Base-by-base conservation (phyloP, 305 asterid species). In the Nicotiana rustica region DNA sequence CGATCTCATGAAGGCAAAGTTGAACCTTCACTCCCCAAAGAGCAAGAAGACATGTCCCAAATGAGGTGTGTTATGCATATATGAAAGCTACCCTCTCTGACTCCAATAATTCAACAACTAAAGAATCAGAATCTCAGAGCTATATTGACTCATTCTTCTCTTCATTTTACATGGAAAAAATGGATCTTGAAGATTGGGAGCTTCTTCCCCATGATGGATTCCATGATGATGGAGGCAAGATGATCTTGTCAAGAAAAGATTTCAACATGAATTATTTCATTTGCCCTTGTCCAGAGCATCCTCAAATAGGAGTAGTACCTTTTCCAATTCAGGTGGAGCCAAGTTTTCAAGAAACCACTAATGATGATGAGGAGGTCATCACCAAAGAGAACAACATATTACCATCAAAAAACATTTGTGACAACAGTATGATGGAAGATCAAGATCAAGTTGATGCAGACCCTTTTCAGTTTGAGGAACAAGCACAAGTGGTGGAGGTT, bases 171-270 rank as follows among this genome's bases (percentile, higher is more conserved):
- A 13, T 10, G 6, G 52, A 29, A 5, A 17, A 49, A 56, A 90
- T 91, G 91, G 97, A 91, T 84, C 86, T 91, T n/a, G 90, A 94
- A 38, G 97, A 91, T 80, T 94, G 98, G 98, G 97, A 92, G 84
- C 82, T 93, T 21, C 89, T 94, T 69, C 86, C 94, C 21, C 91
- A 88, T 12, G 92, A 88, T 47, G 97, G 93, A 18, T 88, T 87
- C 71, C 90, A 88, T 62, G 90, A 88, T 64, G 95, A 90, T 82
- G 91, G 77, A 2, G 93, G 90, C 5, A 81, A 90, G 55, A 86
- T 87, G 86, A 85, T 91, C 14, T 90, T 89, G 89, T 89, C 95
- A 1, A 89, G 91, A 65, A 91, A 83, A 69, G 86, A 88, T 82
- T 81, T 91, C 83, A 88, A 91, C 85, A 89, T 61, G 90, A 89